A percentile compares a stretch with the other conserved stretches of the same genome.
These are phyloP conservation scores for Polyplosphaeria fusca DNA, from an alignment of 495 filamentous ascomycete species.

Conservation along the genomic window DNA sequence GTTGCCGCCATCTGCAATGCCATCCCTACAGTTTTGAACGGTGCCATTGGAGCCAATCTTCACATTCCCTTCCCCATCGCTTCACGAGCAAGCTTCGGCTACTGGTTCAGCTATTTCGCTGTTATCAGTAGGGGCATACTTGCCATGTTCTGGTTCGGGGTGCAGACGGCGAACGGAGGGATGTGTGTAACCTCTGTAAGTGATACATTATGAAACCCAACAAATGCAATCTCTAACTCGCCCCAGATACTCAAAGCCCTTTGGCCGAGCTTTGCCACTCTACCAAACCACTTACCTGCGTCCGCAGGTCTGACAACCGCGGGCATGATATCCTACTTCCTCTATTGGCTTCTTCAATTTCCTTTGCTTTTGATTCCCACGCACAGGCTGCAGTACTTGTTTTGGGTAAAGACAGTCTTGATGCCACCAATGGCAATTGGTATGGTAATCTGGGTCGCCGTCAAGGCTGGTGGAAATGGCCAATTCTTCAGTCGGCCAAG, in stretches of 20 bases:
- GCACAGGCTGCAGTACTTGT: slow-evolving; percentile 49
- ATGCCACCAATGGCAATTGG: slow-evolving; percentile 42
- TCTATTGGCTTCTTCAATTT: slow-evolving; percentile 47
- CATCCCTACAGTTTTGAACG: too few species aligned
- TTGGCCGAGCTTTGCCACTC: slow-evolving; percentile 26
- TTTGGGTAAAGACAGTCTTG: slow-evolving; percentile 47
- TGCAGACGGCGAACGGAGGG: too few species aligned
- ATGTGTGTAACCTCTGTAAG: too few species aligned
- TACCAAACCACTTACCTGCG: slow-evolving; percentile 50
- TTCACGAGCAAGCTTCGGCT: slow-evolving; percentile 42
- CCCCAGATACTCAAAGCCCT: neutral
- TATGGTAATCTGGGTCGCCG: slow-evolving; percentile 49
- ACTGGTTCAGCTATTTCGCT: slow-evolving; percentile 40
- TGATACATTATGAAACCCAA: too few species aligned
- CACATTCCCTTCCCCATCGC: slow-evolving; percentile 48
- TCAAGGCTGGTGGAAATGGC: too few species aligned
- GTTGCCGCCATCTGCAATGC: too few species aligned
- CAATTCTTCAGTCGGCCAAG: too few species aligned
- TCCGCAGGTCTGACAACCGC: slow-evolving; percentile 49
- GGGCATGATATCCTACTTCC: slow-evolving; percentile 47
- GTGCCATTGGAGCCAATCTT: slow-evolving; percentile 46
- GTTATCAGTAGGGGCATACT: slow-evolving; percentile 46
- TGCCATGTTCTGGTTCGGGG: slow-evolving; percentile 51
- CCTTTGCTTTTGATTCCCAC: slow-evolving; percentile 49
- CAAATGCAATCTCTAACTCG: slow-evolving; percentile 31